Conservation (phyloP, 2,329 filamentous ascomycete genomes). For the Colletotrichum neosansevieriae region DNA sequence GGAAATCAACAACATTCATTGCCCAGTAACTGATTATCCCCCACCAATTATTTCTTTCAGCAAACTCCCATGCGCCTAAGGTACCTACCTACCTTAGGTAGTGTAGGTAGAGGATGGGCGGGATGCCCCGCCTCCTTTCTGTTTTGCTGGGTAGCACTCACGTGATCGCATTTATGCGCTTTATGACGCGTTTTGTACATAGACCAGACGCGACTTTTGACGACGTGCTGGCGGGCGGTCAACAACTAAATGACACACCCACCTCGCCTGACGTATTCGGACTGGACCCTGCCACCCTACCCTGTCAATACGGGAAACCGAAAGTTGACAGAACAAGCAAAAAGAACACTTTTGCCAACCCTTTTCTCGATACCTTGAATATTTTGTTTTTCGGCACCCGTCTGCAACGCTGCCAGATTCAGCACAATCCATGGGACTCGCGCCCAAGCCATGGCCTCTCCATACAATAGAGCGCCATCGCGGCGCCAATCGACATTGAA, state of each 20-base stretch:
- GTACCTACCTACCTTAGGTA: too few species aligned
- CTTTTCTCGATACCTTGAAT: background rate
- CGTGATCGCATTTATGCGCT: background rate
- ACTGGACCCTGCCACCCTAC: constrained; percentile 31
- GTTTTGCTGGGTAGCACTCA: constrained; percentile 11
- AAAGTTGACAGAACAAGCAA: constrained; percentile 28
- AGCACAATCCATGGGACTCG: constrained; percentile 26
- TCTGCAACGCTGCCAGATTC: background rate
- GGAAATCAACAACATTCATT: too few species aligned
- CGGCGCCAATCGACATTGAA: constrained; percentile 50
- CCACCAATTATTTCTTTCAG: too few species aligned
- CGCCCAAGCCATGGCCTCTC: constrained; percentile 35
- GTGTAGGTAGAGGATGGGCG: too few species aligned
- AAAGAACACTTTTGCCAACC: constrained; percentile 5
- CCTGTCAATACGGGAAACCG: constrained; percentile 28
- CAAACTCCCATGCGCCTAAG: too few species aligned
- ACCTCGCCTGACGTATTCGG: constrained; percentile 25
- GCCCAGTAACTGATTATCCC: too few species aligned
- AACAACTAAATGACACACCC: constrained; percentile 11
- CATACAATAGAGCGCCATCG: constrained; percentile 42
- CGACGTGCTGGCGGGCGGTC: constrained; percentile 32
- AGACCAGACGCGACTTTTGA: constrained; percentile 30
- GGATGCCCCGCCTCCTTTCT: constrained; percentile 25
- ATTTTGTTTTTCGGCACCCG: background rate
- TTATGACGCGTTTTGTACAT: constrained; percentile 21